Conservation (phyloP, 1,284 basidiomycete genomes). For the Ceratobasidium sp. region DNA sequence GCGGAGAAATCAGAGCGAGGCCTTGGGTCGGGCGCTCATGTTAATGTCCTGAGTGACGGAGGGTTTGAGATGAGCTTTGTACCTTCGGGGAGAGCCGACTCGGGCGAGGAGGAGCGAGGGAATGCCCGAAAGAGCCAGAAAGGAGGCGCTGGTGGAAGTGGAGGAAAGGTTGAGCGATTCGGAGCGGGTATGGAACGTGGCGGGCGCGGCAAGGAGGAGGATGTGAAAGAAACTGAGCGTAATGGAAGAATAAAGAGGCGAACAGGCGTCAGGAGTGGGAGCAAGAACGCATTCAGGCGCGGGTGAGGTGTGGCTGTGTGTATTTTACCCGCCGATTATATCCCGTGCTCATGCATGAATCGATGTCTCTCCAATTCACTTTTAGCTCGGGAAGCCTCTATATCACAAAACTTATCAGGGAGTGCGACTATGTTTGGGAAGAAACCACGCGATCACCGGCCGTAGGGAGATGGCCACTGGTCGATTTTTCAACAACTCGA, state of each 20-base stretch:
- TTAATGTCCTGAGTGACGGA: conserved; percentile 41
- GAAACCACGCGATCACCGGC: too few species aligned
- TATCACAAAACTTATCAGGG: too few species aligned
- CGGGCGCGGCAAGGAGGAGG: conserved; percentile 57
- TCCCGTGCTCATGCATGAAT: neutral
- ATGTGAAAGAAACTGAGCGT: conserved; percentile 59
- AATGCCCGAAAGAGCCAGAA: conserved; percentile 51
- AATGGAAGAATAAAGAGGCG: conserved; percentile 73
- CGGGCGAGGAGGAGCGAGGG: conserved; percentile 49
- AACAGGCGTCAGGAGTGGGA: conserved; percentile 79
- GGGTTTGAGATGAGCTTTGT: conserved; percentile 44
- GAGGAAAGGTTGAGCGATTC: conserved; percentile 75
- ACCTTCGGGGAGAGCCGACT: conserved; percentile 42
- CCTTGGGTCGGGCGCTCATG: conserved; percentile 39
- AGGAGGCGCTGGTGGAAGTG: conserved; percentile 53
- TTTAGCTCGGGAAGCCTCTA: too few species aligned
- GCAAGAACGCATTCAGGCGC: conserved; percentile 78
- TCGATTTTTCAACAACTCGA: neutral
- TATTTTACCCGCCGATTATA: neutral
- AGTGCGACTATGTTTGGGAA: too few species aligned
- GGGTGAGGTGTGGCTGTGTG: conserved; percentile 7
- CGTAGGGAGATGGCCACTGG: too few species aligned
- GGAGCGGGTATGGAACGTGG: conserved; percentile 87
- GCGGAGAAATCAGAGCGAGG: neutral
- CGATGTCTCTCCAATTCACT: too few species aligned